Evolutionary conservation across 2,329 filamentous ascomycete genomes (phyloP).

Genomic region (Lithohypha guttulata): DNA sequence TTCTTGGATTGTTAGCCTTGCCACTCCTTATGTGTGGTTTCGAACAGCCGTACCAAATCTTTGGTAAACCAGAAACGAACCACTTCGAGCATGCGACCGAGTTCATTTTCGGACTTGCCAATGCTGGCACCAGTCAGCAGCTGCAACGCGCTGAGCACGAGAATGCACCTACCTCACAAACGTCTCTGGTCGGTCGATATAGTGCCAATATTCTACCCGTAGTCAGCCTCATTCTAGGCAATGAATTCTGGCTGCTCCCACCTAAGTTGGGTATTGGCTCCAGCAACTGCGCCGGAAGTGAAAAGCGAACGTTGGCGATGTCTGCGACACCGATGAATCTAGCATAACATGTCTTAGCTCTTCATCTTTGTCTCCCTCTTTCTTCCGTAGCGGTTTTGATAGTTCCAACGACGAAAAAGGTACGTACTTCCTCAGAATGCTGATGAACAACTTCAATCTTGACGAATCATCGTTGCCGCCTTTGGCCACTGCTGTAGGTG

Average conservation of each 20-base stretch:
- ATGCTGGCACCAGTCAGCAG: constrained; percentile 43
- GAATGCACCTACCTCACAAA: constrained; percentile 51
- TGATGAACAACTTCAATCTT: constrained; percentile 79
- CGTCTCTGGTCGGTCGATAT: constrained; percentile 86
- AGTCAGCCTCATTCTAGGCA: constrained; percentile 10
- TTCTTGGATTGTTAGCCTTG: constrained; percentile 44
- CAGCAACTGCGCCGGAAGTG: constrained; percentile 84
- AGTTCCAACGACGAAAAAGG: not conserved
- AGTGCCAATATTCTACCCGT: constrained; percentile 84
- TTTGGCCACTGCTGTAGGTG: constrained; percentile 23
- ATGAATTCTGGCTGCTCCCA: constrained; percentile 26
- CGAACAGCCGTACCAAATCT: constrained; percentile 57
- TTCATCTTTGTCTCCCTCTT: constrained; percentile 5
- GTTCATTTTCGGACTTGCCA: constrained; percentile 79
- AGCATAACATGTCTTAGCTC: constrained; percentile 18
- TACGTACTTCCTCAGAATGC: constrained; percentile 75
- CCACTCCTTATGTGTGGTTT: constrained; percentile 3
- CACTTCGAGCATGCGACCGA: constrained; percentile 91
- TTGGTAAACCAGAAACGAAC: constrained; percentile 98
- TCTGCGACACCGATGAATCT: constrained; percentile 95
- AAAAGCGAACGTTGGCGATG: constrained; percentile 92
- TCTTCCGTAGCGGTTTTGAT: constrained; percentile 3
- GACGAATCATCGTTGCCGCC: constrained; percentile 65
- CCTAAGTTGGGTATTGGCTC: constrained; percentile 89
- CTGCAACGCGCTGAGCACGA: constrained; percentile 14